phyloP scores from a whole-genome alignment of 495 filamentous ascomycete genomes.

The Sporormia fimetaria region DNA sequence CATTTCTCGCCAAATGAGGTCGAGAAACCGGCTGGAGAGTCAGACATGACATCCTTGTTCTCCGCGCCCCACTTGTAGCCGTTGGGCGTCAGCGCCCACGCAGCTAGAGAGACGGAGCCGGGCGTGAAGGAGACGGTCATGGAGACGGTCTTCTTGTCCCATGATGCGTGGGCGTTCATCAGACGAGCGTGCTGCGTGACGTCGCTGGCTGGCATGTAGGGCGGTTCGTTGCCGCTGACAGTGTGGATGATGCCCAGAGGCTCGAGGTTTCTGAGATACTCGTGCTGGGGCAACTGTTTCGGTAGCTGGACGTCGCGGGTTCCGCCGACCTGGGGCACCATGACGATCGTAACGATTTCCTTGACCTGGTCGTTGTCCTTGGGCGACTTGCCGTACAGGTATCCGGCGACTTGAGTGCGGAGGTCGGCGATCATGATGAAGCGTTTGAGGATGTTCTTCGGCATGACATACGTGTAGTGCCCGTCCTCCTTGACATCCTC shows the following conservation, averaged over 20 bases:
- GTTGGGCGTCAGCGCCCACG: conserved; percentile 79
- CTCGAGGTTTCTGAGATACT: conserved; percentile 77
- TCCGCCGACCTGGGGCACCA: conserved; percentile 94
- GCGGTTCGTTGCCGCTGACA: conserved; percentile 83
- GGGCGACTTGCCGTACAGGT: conserved; percentile 86
- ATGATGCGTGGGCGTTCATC: conserved; percentile 68
- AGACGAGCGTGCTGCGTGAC: conserved; percentile 86
- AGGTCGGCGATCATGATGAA: conserved; percentile 98
- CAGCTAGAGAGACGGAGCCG: conserved; percentile 89
- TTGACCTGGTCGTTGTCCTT: conserved; percentile 94
- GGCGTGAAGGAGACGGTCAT: conserved; percentile 97
- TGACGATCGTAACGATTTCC: conserved; percentile 90
- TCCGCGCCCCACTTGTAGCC: conserved; percentile 97
- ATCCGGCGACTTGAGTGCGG: conserved; percentile 90
- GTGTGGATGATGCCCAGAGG: conserved; percentile 95
- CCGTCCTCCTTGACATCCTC: conserved; percentile 75
- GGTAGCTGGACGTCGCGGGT: conserved; percentile 85
- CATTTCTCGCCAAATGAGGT: conserved; percentile 92
- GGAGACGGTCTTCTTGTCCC: conserved; percentile 92
- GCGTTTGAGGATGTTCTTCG: conserved; percentile 95
- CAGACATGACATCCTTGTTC: conserved; percentile 83
- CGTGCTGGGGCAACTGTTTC: conserved; percentile 85
- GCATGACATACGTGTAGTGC: conserved; percentile 91
- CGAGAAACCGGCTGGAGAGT: conserved; percentile 87
- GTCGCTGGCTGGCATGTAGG: conserved; percentile 90